phyloP scores from a whole-genome alignment of 2,329 filamentous ascomycete species.

The Aspergillus glaucus region DNA sequence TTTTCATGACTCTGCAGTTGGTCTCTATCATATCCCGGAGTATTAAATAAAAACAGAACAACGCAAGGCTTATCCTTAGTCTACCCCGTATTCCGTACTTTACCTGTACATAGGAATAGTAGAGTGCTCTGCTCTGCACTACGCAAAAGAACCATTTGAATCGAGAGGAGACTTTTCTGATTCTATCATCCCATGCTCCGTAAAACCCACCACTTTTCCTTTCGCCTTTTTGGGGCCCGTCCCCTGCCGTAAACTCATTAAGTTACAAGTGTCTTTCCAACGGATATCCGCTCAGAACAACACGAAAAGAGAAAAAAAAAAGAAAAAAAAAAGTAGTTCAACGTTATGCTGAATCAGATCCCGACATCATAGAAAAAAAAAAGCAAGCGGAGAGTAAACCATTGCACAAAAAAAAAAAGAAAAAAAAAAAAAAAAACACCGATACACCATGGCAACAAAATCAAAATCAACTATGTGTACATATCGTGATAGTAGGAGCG shows the following conservation, averaged over 20 bases:
- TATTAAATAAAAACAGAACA: background rate
- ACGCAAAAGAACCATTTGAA: conserved; percentile 6
- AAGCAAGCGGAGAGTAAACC: conserved; percentile 11
- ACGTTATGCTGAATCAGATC: conserved; percentile 10
- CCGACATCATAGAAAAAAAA: conserved; percentile 5
- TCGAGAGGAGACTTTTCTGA: conserved; percentile 37
- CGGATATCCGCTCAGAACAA: conserved; percentile 7
- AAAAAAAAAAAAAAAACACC: conserved; percentile 24
- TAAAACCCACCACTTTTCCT: conserved; percentile 24
- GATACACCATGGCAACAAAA: conserved; percentile 29
- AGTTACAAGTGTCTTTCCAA: conserved; percentile 25
- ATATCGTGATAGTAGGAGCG: conserved; percentile 26
- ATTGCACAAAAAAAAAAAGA: conserved; percentile 23
- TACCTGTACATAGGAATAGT: no score
- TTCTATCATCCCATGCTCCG: conserved; percentile 34
- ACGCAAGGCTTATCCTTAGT: background rate
- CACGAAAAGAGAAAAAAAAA: conserved; percentile 1
- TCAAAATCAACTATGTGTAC: conserved; percentile 32
- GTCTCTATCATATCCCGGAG: background rate
- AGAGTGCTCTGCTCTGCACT: no score
- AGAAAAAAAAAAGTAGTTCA: conserved; percentile 5
- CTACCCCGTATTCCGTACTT: background rate
- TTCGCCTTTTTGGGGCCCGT: conserved; percentile 19
- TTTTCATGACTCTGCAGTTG: no score
- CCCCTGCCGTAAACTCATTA: conserved; percentile 36